Evolutionary conservation across 2,329 filamentous ascomycete genomes (phyloP).

Genomic region (Fusarium albidum): DNA sequence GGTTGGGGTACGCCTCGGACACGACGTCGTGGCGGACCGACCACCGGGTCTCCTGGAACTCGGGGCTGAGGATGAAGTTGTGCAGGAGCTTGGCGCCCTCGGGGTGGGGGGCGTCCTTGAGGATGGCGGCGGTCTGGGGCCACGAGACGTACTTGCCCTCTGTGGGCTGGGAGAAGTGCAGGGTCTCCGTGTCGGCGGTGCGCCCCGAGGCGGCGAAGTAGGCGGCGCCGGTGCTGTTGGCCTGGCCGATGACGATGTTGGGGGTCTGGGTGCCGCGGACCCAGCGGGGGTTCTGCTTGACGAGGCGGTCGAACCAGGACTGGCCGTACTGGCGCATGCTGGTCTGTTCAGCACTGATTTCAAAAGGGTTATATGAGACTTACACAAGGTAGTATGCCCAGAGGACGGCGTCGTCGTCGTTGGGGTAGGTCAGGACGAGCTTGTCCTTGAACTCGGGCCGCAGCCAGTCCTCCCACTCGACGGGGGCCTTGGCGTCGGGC

Average conservation of each 20-base stretch:
- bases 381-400: conserved; percentile 59
- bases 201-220: conserved; percentile 44
- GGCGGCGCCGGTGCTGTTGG: conserved; percentile 43
- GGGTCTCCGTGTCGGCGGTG: conserved; percentile 19
- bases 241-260: conserved; percentile 41
- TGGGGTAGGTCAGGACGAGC: conserved; percentile 63
- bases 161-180: conserved; percentile 44
- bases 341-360: neutral
- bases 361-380: conserved; percentile 19
- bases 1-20: conserved; percentile 38
- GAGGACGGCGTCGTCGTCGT: conserved; percentile 65
- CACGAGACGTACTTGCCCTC: conserved; percentile 55
- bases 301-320: conserved; percentile 56
- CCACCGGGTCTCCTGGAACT: conserved; percentile 48
- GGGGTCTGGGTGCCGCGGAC: conserved; percentile 60
- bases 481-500: conserved; percentile 41
- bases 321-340: conserved; percentile 52
- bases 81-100: conserved; percentile 61
- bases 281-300: conserved; percentile 60
- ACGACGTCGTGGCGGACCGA: conserved; percentile 47
- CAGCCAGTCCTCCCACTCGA: conserved; percentile 52
- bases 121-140: conserved; percentile 58
- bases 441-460: conserved; percentile 61
- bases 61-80: conserved; percentile 54
- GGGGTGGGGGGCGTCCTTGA: conserved; percentile 56